Evolutionary conservation across 306 rosid species (phyloP), one percentile per base, ranked within the genome.

Genomic region (Vachellia collinsii): DNA sequence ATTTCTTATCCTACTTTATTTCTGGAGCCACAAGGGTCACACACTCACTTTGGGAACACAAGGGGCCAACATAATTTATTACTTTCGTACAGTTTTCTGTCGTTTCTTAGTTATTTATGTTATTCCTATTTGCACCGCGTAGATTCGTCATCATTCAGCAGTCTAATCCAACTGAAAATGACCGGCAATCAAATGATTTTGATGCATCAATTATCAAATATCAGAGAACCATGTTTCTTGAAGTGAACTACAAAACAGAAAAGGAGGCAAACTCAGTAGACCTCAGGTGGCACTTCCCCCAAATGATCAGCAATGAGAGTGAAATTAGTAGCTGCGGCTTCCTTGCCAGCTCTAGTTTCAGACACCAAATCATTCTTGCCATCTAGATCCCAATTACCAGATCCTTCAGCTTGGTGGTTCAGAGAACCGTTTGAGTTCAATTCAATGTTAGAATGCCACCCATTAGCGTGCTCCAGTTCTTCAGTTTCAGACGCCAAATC

Each of bases 241-340:
- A 77, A n/a, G 75, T 19, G 43, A 73, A 5, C 62, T 78, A 72
- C 67, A 48, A 78, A 80, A 51, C 69, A 78, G 72, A 81, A 53
- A 80, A 80, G 51, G 78, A 70, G 86, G 83, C 8, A 81, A 77
- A 44, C 79, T 79, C 46, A 23, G 67, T 69, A 83, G 80, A 96
- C 99, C 99, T 93, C 99, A 37, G 97, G 99, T 75, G 97, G 99
- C 89, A 92, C 90, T 82, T 90, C 99, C 86, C 63, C 96, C 78
- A 80, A 83, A 67, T 71, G 41, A 83, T 78, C 70, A 39, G 78
- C 70, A 75, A 69, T 69, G 77, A 80, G 86, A 22, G 84, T 66
- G 82, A 77, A 70, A 76, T 77, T 84, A 41, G 79, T 70, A 62
- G 81, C 51, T 74, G 86, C 88, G 82, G 78, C 83, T 78, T 80